Evolutionary conservation across 345 rosid genomes (phyloP).

Genomic region (Lepidium didymum): DNA sequence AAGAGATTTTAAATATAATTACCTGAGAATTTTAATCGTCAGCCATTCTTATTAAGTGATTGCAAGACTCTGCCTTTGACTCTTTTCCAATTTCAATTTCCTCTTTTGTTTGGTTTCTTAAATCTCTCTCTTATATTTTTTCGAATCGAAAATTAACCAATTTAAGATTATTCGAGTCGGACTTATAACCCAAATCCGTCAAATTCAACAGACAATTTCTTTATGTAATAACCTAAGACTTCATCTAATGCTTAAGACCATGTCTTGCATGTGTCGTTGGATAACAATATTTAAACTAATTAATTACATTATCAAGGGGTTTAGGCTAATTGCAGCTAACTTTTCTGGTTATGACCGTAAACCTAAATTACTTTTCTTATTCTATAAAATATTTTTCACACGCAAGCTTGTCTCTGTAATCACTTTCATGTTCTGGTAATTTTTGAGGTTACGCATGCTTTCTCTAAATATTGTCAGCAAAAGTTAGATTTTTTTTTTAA

Average conservation of each 20-base stretch:
- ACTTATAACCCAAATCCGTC: not conserved
- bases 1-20: slow-evolving; percentile 1
- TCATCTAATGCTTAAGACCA: not conserved
- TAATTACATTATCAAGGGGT: not conserved
- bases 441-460: not conserved
- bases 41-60: not conserved
- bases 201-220: not conserved
- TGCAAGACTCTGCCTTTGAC: not conserved
- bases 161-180: not conserved
- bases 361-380: not conserved
- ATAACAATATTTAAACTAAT: not conserved
- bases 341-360: not conserved
- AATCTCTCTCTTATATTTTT: no score
- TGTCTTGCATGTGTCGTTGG: not conserved
- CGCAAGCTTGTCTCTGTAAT: not conserved
- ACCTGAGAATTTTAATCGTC: not conserved
- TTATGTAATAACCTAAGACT: not conserved
- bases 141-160: not conserved
- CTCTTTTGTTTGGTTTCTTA: not conserved
- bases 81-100: not conserved
- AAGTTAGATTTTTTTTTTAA: not conserved
- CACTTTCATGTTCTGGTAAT: slow-evolving; percentile 6
- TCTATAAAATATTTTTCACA: not conserved
- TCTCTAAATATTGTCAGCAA: not conserved
- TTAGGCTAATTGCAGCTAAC: not conserved